Percentiles rank a stretch among this genome's conserved stretches.
Evolutionary conservation across 257 asterid species (phyloP).

Genomic region (Ajuga chamaepitys): DNA sequence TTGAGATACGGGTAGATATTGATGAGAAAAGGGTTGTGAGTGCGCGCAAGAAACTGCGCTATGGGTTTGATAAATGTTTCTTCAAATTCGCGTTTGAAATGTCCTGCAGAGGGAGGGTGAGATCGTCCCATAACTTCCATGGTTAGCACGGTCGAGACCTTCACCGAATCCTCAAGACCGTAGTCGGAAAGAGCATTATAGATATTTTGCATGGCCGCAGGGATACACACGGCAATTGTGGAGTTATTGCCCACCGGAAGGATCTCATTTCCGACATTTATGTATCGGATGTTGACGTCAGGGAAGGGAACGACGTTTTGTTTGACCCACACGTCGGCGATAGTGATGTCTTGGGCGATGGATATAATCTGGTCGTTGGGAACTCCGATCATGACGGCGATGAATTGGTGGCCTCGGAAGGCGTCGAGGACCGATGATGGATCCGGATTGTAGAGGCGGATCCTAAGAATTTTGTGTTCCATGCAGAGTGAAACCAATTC

Average conservation of each 20-base stretch:
- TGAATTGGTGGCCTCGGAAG: constrained; percentile 9
- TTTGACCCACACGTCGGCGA: constrained; percentile 33
- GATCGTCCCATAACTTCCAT: constrained; percentile 13
- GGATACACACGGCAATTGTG: constrained; percentile 3
- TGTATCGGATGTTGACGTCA: constrained; percentile 14
- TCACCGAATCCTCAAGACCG: constrained; percentile 4
- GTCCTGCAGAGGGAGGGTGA: constrained; percentile 30
- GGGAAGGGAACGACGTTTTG: constrained; percentile 10
- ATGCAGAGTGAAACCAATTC: constrained; percentile 28
- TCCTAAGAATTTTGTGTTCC: constrained; percentile 7
- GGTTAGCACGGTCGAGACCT: constrained; percentile 23
- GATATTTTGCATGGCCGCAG: constrained; percentile 23
- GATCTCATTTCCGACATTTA: constrained; percentile 36
- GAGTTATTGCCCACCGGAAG: constrained; percentile 15
- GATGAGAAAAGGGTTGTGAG: constrained; percentile 21
- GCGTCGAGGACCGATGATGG: constrained; percentile 25
- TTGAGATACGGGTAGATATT: constrained; percentile 34
- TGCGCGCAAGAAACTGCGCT: constrained; percentile 3
- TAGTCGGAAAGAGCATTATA: neutral
- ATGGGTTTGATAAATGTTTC: constrained; percentile 15
- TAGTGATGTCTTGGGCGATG: neutral
- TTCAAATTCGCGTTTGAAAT: neutral
- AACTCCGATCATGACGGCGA: constrained; percentile 26
- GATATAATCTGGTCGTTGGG: constrained; percentile 18
- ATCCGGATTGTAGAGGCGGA: constrained; percentile 33